Percentiles rank a stretch among this genome's conserved stretches.
phyloP scores from a whole-genome alignment of 73 alveolate species.

The Paraurostyla sp. region DNA sequence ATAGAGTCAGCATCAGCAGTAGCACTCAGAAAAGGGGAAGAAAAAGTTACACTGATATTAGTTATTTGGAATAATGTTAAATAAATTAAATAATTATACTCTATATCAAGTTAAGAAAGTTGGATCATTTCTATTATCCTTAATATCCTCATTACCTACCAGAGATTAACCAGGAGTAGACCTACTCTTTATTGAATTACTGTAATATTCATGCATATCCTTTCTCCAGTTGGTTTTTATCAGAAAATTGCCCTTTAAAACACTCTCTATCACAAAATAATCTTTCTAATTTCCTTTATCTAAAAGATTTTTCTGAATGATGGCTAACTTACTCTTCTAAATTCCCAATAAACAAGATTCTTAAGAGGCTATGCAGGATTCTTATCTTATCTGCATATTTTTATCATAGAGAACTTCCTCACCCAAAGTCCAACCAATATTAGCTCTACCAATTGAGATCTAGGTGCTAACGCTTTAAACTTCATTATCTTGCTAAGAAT shows the following conservation, averaged over 20 bases:
- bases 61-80: neutral
- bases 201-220: slow-evolving; percentile 23
- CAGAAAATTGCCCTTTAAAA: slow-evolving; percentile 39
- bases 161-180: slow-evolving; percentile 23
- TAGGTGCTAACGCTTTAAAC: neutral
- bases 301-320: slow-evolving; percentile 37
- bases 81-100: too few relatives aligned
- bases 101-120: neutral
- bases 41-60: neutral
- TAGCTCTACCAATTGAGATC: slow-evolving; percentile 35
- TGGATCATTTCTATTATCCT: neutral
- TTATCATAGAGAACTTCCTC: slow-evolving; percentile 54
- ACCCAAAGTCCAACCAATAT: slow-evolving; percentile 64
- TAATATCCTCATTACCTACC: neutral
- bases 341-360: slow-evolving; percentile 51
- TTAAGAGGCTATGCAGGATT: neutral
- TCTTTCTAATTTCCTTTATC: slow-evolving; percentile 56
- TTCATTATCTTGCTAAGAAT: neutral
- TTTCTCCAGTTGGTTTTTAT: slow-evolving; percentile 43
- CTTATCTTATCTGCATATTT: slow-evolving; percentile 44
- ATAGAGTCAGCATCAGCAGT: too few relatives aligned
- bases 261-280: slow-evolving; percentile 51
- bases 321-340: slow-evolving; percentile 28
- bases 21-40: neutral
- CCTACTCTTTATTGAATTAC: neutral